Percentiles rank a stretch among this genome's conserved stretches.
Evolutionary conservation across 345 rosid genomes (phyloP).

Genomic region (Cardiospermum halicacabum): DNA sequence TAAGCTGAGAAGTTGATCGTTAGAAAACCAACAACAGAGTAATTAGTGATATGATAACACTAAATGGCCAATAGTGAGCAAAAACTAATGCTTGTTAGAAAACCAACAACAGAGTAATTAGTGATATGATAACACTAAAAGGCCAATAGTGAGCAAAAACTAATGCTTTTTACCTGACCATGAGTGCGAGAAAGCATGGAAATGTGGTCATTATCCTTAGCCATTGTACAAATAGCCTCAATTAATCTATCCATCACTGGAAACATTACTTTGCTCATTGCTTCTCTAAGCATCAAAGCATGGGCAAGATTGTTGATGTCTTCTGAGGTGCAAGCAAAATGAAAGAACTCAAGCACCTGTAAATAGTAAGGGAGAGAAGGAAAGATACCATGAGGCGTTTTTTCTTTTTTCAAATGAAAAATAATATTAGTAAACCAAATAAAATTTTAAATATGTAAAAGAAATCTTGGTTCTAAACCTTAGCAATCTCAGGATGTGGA

Average conservation of each 20-base stretch:
- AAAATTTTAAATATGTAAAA: background rate
- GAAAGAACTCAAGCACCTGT: conserved; percentile 94
- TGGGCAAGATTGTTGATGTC: conserved; percentile 95
- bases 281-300: conserved; percentile 83
- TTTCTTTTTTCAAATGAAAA: conserved; percentile 1
- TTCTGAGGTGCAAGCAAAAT: conserved; percentile 95
- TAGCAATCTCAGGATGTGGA: conserved; percentile 71
- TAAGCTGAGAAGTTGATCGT: background rate
- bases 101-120: background rate
- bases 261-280: conserved; percentile 50
- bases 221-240: conserved; percentile 47
- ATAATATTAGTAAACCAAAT: background rate
- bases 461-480: conserved; percentile 32
- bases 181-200: conserved; percentile 98
- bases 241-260: conserved; percentile 77
- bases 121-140: background rate
- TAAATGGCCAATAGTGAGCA: background rate
- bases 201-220: conserved; percentile 57
- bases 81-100: background rate
- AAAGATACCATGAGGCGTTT: background rate
- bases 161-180: conserved; percentile 66
- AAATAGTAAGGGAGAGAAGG: conserved; percentile 1
- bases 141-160: background rate
- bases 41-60: background rate
- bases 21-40: too few species aligned